phyloP scores from a whole-genome alignment of 495 filamentous ascomycete species.

The Collariella sp. region DNA sequence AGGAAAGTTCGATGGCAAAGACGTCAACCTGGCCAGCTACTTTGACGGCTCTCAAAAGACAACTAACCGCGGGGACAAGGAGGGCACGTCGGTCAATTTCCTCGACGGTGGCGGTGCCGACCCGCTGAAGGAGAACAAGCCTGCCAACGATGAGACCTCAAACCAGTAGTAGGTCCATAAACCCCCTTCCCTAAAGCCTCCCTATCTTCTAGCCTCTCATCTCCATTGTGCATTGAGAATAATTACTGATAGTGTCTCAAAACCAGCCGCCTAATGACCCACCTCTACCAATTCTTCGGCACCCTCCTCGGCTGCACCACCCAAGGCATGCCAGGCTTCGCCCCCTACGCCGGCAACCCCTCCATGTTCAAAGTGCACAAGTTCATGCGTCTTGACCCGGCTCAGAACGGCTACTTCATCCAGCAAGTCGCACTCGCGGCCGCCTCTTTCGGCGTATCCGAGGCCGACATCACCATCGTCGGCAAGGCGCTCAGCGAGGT shows the following conservation, averaged over 20 bases:
- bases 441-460: constrained; percentile 44
- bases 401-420: constrained; percentile 47
- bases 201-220: too few relatives aligned
- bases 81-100: constrained; percentile 42
- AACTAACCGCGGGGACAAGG: constrained; percentile 30
- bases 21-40: constrained; percentile 45
- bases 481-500: constrained; percentile 31
- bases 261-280: constrained; percentile 46
- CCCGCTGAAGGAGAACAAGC: constrained; percentile 42
- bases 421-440: constrained; percentile 43
- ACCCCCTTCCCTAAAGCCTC: too few relatives aligned
- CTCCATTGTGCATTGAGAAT: too few relatives aligned
- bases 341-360: constrained; percentile 34
- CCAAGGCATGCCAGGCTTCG: constrained; percentile 35
- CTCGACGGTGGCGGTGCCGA: constrained; percentile 47
- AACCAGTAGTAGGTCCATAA: too few relatives aligned
- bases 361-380: constrained; percentile 45
- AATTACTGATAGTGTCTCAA: too few relatives aligned
- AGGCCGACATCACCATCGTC: constrained; percentile 31
- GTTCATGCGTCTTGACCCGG: constrained; percentile 47
- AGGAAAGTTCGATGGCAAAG: too few relatives aligned
- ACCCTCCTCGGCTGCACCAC: constrained; percentile 42
- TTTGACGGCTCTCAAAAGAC: constrained; percentile 44
- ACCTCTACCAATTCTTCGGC: constrained; percentile 50
- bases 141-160: too few relatives aligned